Percentiles rank a stretch among this genome's conserved stretches.
Conservation (phyloP, 73 alveolate genomes). For the Paraurostyla sp. region DNA sequence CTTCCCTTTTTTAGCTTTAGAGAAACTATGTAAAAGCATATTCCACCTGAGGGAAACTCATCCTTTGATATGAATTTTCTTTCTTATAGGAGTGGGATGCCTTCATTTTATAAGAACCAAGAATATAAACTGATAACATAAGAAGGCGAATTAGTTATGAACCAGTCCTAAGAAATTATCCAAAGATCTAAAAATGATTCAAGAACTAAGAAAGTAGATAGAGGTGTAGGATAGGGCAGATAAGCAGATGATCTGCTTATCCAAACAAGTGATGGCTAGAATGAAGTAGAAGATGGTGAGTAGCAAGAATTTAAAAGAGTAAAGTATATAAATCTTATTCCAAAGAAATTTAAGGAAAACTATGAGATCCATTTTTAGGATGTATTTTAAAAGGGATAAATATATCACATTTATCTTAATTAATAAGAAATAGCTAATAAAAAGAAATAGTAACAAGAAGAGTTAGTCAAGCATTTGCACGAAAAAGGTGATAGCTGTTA, state of each 20-base stretch:
- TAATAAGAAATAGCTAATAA: background rate
- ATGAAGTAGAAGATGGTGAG: background rate
- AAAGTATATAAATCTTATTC: slow-evolving; percentile 12
- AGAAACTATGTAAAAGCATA: background rate
- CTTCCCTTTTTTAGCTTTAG: background rate
- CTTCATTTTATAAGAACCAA: background rate
- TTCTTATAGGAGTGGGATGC: slow-evolving; percentile 13
- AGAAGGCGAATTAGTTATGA: slow-evolving; percentile 7
- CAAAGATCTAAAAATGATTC: background rate
- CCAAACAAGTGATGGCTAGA: background rate
- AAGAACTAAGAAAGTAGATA: background rate
- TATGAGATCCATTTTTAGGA: slow-evolving; percentile 30
- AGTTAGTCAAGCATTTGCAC: background rate
- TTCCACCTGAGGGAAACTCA: slow-evolving; percentile 2
- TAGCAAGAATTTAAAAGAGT: background rate
- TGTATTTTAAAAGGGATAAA: slow-evolving; percentile 24
- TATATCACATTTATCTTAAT: background rate
- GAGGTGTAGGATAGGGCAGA: background rate
- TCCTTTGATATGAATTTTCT: slow-evolving; percentile 26
- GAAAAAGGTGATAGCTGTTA: background rate
- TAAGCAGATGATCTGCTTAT: background rate
- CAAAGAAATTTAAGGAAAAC: slow-evolving; percentile 42
- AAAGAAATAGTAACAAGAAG: background rate
- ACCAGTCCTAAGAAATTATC: background rate
- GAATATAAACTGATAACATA: slow-evolving; percentile 9